Base-by-base conservation (phyloP, 768 basidiomycete genomes). In the Pisolithus orientalis region DNA sequence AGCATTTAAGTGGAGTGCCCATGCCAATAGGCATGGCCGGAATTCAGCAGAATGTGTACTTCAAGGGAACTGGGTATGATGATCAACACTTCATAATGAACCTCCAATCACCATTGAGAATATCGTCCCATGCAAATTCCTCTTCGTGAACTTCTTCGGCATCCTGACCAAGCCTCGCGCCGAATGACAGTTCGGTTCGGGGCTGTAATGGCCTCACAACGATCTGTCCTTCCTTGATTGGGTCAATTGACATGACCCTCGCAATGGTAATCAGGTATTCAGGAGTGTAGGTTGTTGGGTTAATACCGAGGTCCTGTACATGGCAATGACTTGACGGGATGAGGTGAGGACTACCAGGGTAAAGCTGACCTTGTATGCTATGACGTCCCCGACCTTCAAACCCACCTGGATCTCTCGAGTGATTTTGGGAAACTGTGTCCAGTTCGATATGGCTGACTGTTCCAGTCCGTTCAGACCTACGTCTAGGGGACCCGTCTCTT, bases 221-320 rank as follows among this genome's bases (percentile, higher is more conserved):
- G 6, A 65, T 44, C 21, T 44, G 37, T 0, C 8, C 1, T 4
- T 27, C 25, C 25, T 62, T 42, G 11, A 60, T 66, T 37, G 60
- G 57, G 13, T 55, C 59, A 13, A 54, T 51, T 24, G 54, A 55
- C 8, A 63, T 44, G 0, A 86, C 67, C 0, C 64, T 65, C 0
- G 70, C 82, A 2, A 81, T 54, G n/a, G 67, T 71, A 17, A 84
- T 60, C 51, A 85, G 58, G 11, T 76, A 62, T 55, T 85, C 86
- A 0, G 86, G 86, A 5, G 82, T 77, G 48, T 75, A 76, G 4
- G 84, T 85, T 5, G 59, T 61, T 0, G 79, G 79, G 57, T 85
- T 78, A 47, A 88, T 75, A 0, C 72, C 80, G 2, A 88, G 74
- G 5, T 65, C 76, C 85, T 87, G 57, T 28, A 17, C 24, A 34